These are phyloP conservation scores for Plasmodium berghei DNA, from an alignment of 169 alveolate genomes.

Conservation along the genomic window DNA sequence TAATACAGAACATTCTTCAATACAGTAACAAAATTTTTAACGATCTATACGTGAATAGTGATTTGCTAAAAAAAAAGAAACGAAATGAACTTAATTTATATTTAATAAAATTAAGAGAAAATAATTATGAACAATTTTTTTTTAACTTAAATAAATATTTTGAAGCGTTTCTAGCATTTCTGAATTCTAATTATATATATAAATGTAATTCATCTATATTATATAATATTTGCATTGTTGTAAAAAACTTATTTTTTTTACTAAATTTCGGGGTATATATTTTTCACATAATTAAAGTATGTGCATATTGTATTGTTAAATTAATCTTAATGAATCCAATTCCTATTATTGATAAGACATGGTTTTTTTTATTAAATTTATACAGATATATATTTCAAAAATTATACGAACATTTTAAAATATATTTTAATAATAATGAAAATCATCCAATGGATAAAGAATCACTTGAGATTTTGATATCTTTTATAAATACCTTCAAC, in stretches of 20 bases:
- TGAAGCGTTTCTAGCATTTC: constrained; percentile 21
- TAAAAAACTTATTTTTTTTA: constrained; percentile 25
- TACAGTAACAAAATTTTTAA: constrained; percentile 47
- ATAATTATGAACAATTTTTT: constrained; percentile 46
- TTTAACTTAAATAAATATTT: constrained; percentile 53
- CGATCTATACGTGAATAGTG: constrained; percentile 40
- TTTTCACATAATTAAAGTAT: constrained; percentile 32
- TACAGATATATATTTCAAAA: constrained; percentile 38
- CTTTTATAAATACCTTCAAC: constrained; percentile 34
- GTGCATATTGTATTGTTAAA: constrained; percentile 36
- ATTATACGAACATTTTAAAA: constrained; percentile 41
- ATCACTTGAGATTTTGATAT: constrained; percentile 21
- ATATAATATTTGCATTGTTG: constrained; percentile 43
- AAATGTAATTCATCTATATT: constrained; percentile 59
- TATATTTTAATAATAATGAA: not conserved
- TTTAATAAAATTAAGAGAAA: constrained; percentile 34
- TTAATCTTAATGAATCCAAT: constrained; percentile 41
- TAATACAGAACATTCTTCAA: constrained; percentile 45
- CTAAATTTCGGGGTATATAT: constrained; percentile 28
- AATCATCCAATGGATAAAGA: not conserved
- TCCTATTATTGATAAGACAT: constrained; percentile 37
- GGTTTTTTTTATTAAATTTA: constrained; percentile 46
- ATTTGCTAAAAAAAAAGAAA: constrained; percentile 29
- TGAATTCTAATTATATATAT: constrained; percentile 37
- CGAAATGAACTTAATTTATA: constrained; percentile 38